A percentile compares a stretch with the other conserved stretches of the same genome.
Conservation (phyloP, 805 yeast species). For the Cephaloascus albidus region DNA sequence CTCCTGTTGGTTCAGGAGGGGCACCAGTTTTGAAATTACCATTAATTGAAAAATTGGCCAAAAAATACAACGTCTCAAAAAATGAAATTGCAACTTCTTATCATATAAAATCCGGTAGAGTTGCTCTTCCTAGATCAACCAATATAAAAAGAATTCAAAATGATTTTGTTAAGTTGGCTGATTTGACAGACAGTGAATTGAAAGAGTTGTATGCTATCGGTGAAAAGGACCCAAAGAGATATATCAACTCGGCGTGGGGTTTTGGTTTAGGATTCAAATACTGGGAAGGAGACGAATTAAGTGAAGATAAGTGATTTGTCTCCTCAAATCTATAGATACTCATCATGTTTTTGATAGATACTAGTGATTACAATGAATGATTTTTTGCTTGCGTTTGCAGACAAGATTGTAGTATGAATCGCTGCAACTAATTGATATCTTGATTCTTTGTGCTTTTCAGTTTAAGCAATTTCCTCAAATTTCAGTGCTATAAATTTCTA, state of each 20-base stretch:
- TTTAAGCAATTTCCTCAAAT: too few species aligned
- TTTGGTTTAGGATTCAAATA: slow-evolving; percentile 23
- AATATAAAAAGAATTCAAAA: slow-evolving; percentile 51
- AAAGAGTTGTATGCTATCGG: slow-evolving; percentile 19
- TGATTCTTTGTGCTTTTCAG: too few species aligned
- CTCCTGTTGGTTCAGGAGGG: slow-evolving; percentile 58
- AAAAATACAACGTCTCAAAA: slow-evolving; percentile 40
- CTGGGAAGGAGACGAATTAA: slow-evolving; percentile 21
- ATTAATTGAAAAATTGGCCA: slow-evolving; percentile 40
- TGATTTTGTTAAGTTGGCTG: slow-evolving; percentile 19
- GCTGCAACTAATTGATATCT: too few species aligned
- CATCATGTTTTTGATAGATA: too few species aligned
- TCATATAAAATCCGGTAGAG: slow-evolving; percentile 52
- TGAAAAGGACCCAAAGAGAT: slow-evolving; percentile 18
- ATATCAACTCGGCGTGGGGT: slow-evolving; percentile 24
- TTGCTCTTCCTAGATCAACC: slow-evolving; percentile 61
- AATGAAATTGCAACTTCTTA: slow-evolving; percentile 57
- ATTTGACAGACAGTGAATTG: slow-evolving; percentile 26
- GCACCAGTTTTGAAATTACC: slow-evolving; percentile 54
- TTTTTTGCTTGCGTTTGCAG: too few species aligned
- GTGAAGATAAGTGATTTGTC: too few species aligned
- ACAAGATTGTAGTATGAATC: too few species aligned
- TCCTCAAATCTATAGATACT: too few species aligned
- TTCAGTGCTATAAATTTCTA: too few species aligned
- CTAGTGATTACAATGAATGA: too few species aligned